Evolutionary conservation across 2,329 filamentous ascomycete species (phyloP), one percentile per base, ranked within the genome.

Genomic region (Fusarium subglutinans): DNA sequence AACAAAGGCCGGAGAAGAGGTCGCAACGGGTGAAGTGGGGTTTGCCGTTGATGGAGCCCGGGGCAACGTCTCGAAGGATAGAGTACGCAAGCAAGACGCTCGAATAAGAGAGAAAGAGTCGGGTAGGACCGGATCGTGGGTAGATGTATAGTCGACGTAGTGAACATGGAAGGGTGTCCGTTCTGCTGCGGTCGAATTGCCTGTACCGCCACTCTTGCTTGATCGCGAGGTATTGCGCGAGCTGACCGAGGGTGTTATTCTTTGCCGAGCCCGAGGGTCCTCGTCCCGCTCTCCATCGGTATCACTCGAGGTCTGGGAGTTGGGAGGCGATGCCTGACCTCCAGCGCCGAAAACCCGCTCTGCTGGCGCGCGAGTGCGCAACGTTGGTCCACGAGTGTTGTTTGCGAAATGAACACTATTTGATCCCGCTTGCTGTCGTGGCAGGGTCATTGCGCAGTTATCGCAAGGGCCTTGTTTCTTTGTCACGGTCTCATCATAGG

Each of bases 91-190:
- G 74, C 91, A 93, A 1, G 90, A 91, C 54, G 90, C 89, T 55
- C 91, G 89, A 57, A 93, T 86, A 45, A 91, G 87, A n/a, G 90
- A 90, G 81, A 91, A 93, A 13, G 90, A 91, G n/a, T 85, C 84
- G 20, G 90, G 85, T 3, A 87, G 83, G 8, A 90, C 83, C 7
- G 91, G 90, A 70, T 92, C 90, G 78, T 92, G 90, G 9, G 90
- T 91, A 4, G 91, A 92, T 9, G 90, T 92, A 78, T 92, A 93
- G 78, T 92, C 89, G 56, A 92, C 83, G 75, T 89, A 92, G 78
- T 93, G 91, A 10, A 88, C 88, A 75, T 93, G 91, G 47, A 86
- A 86, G 38, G 84, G 82, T 38, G 84, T 77, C 68, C 79, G 77
- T 59, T 83, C 83, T 20, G 84, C 84, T n/a, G 83, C 82, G 10